Percentiles rank a stretch among this genome's conserved stretches.
phyloP scores from a whole-genome alignment of 169 alveolate species.

The Eimeria sp. region DNA sequence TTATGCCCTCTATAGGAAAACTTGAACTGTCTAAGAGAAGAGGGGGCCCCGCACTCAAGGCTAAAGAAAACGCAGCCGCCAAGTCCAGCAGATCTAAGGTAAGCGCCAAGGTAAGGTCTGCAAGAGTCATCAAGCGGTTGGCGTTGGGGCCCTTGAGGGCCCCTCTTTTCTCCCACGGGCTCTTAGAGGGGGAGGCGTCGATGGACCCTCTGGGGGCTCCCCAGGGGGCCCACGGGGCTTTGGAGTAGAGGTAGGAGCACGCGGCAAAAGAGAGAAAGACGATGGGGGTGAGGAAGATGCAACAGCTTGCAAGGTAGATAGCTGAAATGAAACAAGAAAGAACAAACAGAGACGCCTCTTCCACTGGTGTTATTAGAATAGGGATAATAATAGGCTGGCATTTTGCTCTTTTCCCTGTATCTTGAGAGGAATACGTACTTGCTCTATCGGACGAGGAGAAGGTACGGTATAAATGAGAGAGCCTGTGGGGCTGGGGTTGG shows the following conservation, averaged over 20 bases:
- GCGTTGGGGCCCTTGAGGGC: constrained; percentile 16
- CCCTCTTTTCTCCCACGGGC: background rate
- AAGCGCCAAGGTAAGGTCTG: constrained; percentile 29
- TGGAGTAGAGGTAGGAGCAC: constrained; percentile 22
- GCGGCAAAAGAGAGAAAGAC: constrained; percentile 54
- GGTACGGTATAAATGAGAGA: background rate
- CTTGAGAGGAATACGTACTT: background rate
- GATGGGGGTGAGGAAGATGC: constrained; percentile 42
- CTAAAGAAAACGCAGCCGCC: constrained; percentile 40
- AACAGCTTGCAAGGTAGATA: constrained; percentile 15
- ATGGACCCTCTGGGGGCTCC: constrained; percentile 34
- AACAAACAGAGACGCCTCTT: background rate
- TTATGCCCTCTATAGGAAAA: too few species aligned
- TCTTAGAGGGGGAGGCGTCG: background rate
- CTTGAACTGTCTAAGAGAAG: background rate
- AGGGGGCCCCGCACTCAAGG: background rate
- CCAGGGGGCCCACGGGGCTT: constrained; percentile 41
- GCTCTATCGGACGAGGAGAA: background rate
- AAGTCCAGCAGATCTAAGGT: constrained; percentile 32
- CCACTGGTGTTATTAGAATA: background rate
- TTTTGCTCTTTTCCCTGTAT: too few species aligned
- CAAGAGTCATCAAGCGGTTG: constrained; percentile 23
- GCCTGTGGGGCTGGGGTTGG: constrained; percentile 1
- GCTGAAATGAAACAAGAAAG: background rate
- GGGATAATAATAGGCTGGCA: background rate